Conservation (phyloP, 805 yeast genomes). For the Kuraishia capsulata region DNA sequence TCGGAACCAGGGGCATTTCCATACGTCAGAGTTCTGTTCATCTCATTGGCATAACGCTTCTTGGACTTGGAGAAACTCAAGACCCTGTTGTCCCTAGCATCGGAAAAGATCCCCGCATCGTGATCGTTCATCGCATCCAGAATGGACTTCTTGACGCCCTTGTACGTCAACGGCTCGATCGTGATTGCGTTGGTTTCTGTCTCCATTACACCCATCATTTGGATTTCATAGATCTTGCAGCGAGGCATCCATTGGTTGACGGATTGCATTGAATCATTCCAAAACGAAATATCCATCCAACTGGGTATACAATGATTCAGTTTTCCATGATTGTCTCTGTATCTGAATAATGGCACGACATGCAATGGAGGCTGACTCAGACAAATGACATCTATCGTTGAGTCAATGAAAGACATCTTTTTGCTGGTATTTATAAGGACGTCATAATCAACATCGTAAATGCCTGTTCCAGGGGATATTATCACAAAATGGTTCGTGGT, state of each 20-base stretch:
- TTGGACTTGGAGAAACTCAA: neutral
- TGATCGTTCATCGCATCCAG: constrained; percentile 58
- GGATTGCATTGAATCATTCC: constrained; percentile 48
- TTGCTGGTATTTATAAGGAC: constrained; percentile 67
- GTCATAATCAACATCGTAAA: constrained; percentile 84
- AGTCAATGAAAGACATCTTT: constrained; percentile 67
- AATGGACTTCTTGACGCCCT: constrained; percentile 27
- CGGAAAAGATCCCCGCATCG: constrained; percentile 47
- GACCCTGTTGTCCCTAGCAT: neutral
- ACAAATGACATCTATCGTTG: constrained; percentile 84
- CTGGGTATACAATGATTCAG: constrained; percentile 78
- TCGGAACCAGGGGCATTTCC: neutral
- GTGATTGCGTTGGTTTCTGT: constrained; percentile 69
- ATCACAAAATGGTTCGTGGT: constrained; percentile 86
- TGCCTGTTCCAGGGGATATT: constrained; percentile 87
- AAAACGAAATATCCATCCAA: constrained; percentile 92
- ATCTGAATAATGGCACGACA: constrained; percentile 81
- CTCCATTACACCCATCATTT: constrained; percentile 98
- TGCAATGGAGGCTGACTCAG: constrained; percentile 88
- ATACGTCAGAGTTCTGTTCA: neutral
- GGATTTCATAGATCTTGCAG: constrained; percentile 88
- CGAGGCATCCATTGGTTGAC: constrained; percentile 80
- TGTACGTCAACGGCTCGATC: constrained; percentile 45
- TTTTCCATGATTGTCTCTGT: constrained; percentile 38
- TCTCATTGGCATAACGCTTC: neutral